These are phyloP conservation scores for Haplographium delicatum DNA, from an alignment of 495 filamentous ascomycete species.

Conservation along the genomic window DNA sequence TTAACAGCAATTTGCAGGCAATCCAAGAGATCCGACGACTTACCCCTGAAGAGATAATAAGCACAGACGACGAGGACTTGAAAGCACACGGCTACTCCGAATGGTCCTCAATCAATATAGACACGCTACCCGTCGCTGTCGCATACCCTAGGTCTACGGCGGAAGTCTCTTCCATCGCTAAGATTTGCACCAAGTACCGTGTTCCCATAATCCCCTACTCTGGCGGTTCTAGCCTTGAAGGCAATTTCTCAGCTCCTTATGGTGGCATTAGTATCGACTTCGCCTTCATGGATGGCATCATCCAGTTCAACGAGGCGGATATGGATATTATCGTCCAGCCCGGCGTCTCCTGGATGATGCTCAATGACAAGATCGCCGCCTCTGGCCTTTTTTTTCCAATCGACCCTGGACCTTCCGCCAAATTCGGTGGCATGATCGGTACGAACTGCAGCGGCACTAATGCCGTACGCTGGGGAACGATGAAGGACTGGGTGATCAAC, in stretches of 20 bases:
- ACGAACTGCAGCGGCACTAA: slow-evolving; percentile 77
- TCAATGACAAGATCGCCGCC: slow-evolving; percentile 68
- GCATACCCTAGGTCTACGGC: slow-evolving; percentile 73
- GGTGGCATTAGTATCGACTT: slow-evolving; percentile 89
- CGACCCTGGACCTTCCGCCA: slow-evolving; percentile 46
- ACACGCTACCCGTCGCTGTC: slow-evolving; percentile 71
- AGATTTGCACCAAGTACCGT: slow-evolving; percentile 74
- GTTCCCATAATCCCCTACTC: slow-evolving; percentile 86
- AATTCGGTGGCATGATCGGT: slow-evolving; percentile 69
- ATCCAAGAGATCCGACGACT: slow-evolving; percentile 50
- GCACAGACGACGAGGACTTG: slow-evolving; percentile 76
- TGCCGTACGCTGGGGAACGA: slow-evolving; percentile 74
- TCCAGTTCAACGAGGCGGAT: slow-evolving; percentile 75
- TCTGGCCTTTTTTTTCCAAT: slow-evolving; percentile 75
- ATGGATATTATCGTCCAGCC: slow-evolving; percentile 91
- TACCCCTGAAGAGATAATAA: slow-evolving; percentile 62
- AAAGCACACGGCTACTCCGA: slow-evolving; percentile 84
- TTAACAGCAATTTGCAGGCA: slow-evolving; percentile 38
- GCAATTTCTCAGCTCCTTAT: slow-evolving; percentile 76
- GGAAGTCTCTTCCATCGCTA: slow-evolving; percentile 72
- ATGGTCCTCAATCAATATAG: slow-evolving; percentile 78
- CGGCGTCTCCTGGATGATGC: slow-evolving; percentile 76
- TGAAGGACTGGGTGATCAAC: slow-evolving; percentile 83
- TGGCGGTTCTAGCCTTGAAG: slow-evolving; percentile 73
- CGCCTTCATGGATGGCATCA: slow-evolving; percentile 72